Percentiles rank a stretch among this genome's conserved stretches.
phyloP scores from a whole-genome alignment of 352 stramenopile species.

The Globisporangium paddicum region DNA sequence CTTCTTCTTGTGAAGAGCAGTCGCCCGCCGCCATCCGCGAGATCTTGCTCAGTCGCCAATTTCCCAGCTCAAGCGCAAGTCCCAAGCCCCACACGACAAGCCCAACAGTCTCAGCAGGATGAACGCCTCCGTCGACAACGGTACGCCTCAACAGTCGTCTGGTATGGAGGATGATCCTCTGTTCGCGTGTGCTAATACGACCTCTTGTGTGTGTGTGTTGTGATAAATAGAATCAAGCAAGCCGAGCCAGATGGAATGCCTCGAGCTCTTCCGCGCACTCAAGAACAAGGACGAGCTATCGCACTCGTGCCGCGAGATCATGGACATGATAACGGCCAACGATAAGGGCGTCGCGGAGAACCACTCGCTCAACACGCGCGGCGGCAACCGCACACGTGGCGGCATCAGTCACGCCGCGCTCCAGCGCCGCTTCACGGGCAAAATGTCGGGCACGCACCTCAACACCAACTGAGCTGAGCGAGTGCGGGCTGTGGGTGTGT shows the following conservation, averaged over 20 bases:
- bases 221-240: constrained; percentile 18
- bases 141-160: constrained; percentile 9
- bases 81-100: not conserved
- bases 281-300: constrained; percentile 84
- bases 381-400: constrained; percentile 49
- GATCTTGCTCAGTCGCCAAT: constrained; percentile 13
- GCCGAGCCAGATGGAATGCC: constrained; percentile 45
- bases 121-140: constrained; percentile 31
- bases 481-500: not conserved
- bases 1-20: not conserved
- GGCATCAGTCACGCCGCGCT: constrained; percentile 72
- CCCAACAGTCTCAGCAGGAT: constrained; percentile 4
- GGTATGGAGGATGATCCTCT: too few species aligned
- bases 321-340: constrained; percentile 58
- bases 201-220: not conserved
- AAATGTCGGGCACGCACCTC: constrained; percentile 72
- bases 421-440: constrained; percentile 77
- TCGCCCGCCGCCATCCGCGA: not conserved
- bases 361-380: constrained; percentile 56
- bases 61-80: constrained; percentile 10
- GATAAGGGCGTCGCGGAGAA: constrained; percentile 70
- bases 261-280: constrained; percentile 63
- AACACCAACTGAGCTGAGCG: constrained; percentile 14
- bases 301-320: constrained; percentile 66
- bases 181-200: not conserved